Base-by-base conservation (phyloP, 1,284 basidiomycete species). In the Ganoderma lingzhi region DNA sequence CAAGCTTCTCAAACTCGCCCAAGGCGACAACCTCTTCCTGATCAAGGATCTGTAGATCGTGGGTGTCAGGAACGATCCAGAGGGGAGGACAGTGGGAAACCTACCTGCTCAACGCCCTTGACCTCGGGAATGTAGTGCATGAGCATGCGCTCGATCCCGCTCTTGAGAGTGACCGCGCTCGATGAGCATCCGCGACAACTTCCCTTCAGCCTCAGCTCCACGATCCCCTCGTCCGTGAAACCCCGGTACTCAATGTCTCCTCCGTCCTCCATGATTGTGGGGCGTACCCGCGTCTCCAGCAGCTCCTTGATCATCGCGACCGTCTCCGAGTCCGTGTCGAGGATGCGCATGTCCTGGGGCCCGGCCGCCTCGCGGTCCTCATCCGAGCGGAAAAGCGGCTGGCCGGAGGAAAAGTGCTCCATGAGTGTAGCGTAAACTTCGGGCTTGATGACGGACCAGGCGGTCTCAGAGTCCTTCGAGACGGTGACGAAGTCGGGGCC, bases 51-150 rank as follows among this genome's bases (percentile, higher is more conserved):
- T 96, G 71, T 15, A 45, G 56, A 65, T 6, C 30, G 48, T 9
- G 41, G 51, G 35, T 6, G 15, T 19, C 64, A 67, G 39, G 12
- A 19, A 42, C 39, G 9, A 32, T 37, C 12, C 30, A 23, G 37
- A 17, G 14, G 39, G 23, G 30, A 63, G 2, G 19, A 5, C 15
- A 28, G 41, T 30, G 51, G 67, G 12, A 61, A 65, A 80, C 86
- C 79, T 71, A 93, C 95, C 90, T 99, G 96, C 78, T 98, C 95
- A 6, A 99, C 96, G n/a, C 90, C 91, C 81, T 97, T 93, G 42
- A 99, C 97, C 82, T 99, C 97, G 6, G 97, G 97, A 66, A 99
- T 95, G 78, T 99, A 99, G 82, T 99, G 97, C 95, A 96, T 97
- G 77, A 99, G 84, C 98, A 99, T 99, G 71, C 97, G 87, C 84